Conservation (phyloP, 768 basidiomycete species). For the Tubosaeta sp. region DNA sequence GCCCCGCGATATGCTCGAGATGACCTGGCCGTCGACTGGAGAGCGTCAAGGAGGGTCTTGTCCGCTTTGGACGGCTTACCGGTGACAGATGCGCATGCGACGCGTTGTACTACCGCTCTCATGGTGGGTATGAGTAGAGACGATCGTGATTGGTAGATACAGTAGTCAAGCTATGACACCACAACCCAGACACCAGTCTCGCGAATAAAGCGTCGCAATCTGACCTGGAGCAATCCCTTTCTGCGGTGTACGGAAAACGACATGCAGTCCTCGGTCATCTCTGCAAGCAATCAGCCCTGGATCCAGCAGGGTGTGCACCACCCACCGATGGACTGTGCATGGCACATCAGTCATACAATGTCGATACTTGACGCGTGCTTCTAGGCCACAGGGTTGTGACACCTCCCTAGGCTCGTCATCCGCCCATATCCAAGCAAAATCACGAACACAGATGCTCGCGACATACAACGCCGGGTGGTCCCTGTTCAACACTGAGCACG, state of each 20-base stretch:
- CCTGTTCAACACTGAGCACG: slow-evolving; percentile 31
- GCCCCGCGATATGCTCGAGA: slow-evolving; percentile 81
- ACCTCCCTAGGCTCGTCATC: slow-evolving; percentile 49
- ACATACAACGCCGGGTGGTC: slow-evolving; percentile 57
- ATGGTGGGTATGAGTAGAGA: slow-evolving; percentile 34
- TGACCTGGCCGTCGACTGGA: slow-evolving; percentile 71
- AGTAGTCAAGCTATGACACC: slow-evolving; percentile 49
- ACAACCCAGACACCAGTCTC: slow-evolving; percentile 79
- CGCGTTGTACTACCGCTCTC: slow-evolving; percentile 85
- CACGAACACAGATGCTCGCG: slow-evolving; percentile 33
- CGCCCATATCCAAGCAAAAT: slow-evolving; percentile 79
- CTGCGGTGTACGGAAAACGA: slow-evolving; percentile 57
- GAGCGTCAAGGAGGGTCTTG: neutral
- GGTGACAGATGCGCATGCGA: slow-evolving; percentile 78
- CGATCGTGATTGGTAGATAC: neutral
- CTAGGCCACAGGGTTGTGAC: slow-evolving; percentile 40
- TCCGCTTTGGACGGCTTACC: slow-evolving; percentile 40
- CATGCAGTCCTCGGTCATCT: slow-evolving; percentile 26
- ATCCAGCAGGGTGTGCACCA: neutral
- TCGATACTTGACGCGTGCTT: slow-evolving; percentile 57
- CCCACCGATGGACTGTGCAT: slow-evolving; percentile 52
- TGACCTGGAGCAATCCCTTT: slow-evolving; percentile 78
- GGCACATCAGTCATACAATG: slow-evolving; percentile 57
- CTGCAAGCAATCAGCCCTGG: slow-evolving; percentile 13
- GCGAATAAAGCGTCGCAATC: slow-evolving; percentile 68